Conservation (phyloP, 331 rosid genomes). For the Acacia pycnantha region DNA sequence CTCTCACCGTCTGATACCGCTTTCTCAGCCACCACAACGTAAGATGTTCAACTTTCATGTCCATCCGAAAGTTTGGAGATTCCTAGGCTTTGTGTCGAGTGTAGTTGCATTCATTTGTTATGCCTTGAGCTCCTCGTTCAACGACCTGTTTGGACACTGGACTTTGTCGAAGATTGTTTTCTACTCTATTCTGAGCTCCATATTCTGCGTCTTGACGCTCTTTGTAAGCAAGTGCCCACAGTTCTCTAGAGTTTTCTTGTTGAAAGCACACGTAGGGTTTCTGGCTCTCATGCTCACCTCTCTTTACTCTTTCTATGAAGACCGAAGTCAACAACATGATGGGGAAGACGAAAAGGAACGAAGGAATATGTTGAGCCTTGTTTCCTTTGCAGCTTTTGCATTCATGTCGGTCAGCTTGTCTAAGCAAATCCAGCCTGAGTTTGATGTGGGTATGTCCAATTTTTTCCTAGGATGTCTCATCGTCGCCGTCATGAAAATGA, state of each 20-base stretch:
- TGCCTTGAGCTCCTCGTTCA: no score
- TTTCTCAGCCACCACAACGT: no score
- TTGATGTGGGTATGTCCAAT: conserved; percentile 3
- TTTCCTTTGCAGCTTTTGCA: conserved; percentile 2
- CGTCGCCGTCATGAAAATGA: conserved; percentile 4
- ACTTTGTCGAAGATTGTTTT: not conserved
- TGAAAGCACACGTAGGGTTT: not conserved
- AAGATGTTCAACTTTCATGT: no score
- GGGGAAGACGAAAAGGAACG: not conserved
- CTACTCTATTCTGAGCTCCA: not conserved
- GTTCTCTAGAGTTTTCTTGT: no score
- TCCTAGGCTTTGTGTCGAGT: no score
- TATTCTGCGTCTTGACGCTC: no score
- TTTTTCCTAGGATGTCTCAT: not conserved
- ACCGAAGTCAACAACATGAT: not conserved
- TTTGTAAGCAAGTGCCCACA: no score
- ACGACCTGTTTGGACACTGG: not conserved
- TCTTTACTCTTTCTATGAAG: conserved; percentile 7
- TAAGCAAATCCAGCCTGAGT: not conserved
- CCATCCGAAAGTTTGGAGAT: no score
- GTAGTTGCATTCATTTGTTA: no score
- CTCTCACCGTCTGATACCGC: no score
- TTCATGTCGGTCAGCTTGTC: conserved; percentile 24
- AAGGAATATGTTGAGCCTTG: not conserved
- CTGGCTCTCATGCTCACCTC: not conserved